Base-by-base conservation (phyloP, 2,329 filamentous ascomycete genomes). In the Neofusicoccum cordaticola region DNA sequence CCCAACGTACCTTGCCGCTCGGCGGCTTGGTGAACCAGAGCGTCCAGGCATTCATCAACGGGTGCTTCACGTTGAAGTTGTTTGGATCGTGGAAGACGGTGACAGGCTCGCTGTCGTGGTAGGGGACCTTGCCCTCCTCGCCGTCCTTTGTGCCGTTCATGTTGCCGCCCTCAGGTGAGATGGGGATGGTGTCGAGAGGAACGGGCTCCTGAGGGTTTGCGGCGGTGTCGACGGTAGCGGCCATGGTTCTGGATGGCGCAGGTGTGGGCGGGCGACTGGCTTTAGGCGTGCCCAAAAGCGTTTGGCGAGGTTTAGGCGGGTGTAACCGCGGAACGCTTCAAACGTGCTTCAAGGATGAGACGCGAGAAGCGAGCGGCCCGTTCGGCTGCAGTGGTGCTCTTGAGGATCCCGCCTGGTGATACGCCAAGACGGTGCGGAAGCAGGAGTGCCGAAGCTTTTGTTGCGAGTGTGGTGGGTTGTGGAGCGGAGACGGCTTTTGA, bases 31-130 rank as follows among this genome's bases (percentile, higher is more conserved):
- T 98, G 84, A 98, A 99, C 96, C 96, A 99, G 64, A 99, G 85
- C 66, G 95, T 98, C 95, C 95, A 99, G 77, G 91, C 90, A 84
- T 97, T 91, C 86, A 96, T 93, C 67, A 99, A 86, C 70, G 93
- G 94, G 79, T 99, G 95, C 86, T 98, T 99, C 80, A 99, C 95
- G 74, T 96, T 99, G 87, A 99, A 99, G 85, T 99, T 97, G 70
- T 97, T 91, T 72, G 95, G 90, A 82, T 98, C 93, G 78, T 99
- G 93, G 83, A 99, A 99, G 71, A 99, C 94, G 52, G 95, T 99
- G 73, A 97, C 85, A 60, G 90, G 83, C 76, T 93, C 89, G 67
- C 74, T 73, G 69, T 80, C 79, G 68, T 44, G 37, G 37, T 71
- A 69, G 9, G 68, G 80, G 69, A 82, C 81, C 62, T 78, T 79